These are phyloP conservation scores for Hygrophorus pudorinus DNA, from an alignment of 768 basidiomycete species.

Conservation along the genomic window DNA sequence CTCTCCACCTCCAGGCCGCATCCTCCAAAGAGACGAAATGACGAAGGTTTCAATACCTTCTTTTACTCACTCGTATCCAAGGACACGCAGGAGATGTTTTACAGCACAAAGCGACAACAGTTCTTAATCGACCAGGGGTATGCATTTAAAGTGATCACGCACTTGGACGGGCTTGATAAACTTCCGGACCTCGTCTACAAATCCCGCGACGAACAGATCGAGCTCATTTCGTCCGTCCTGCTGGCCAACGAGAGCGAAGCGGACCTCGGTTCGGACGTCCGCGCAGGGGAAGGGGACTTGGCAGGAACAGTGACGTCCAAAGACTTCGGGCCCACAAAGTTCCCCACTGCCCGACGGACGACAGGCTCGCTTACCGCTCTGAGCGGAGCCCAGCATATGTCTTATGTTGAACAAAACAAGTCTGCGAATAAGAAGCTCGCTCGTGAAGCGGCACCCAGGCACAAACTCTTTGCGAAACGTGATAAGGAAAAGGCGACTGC, in stretches of 20 bases:
- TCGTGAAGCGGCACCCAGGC: conserved; percentile 41
- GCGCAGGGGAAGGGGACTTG: conserved; percentile 74
- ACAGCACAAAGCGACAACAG: conserved; percentile 97
- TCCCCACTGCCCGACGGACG: conserved; percentile 64
- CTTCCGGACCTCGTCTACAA: conserved; percentile 87
- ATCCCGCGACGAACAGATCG: conserved; percentile 89
- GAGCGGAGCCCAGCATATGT: conserved; percentile 88
- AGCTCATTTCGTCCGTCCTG: conserved; percentile 87
- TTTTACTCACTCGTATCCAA: conserved; percentile 99
- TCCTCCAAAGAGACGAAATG: conserved; percentile 92
- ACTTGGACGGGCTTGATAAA: conserved; percentile 84
- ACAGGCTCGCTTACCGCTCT: conserved; percentile 75
- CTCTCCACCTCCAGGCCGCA: conserved; percentile 54
- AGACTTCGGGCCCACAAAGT: conserved; percentile 70
- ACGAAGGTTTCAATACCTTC: conserved; percentile 99
- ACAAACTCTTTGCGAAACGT: conserved; percentile 77
- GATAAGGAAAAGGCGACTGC: conserved; percentile 62
- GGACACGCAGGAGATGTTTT: conserved; percentile 99
- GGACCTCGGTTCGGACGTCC: conserved; percentile 77
- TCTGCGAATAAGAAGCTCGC: conserved; percentile 78
- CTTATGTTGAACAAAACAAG: conserved; percentile 87
- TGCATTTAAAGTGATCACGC: conserved; percentile 98
- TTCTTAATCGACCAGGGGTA: conserved; percentile 99
- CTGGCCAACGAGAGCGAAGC: conserved; percentile 86
- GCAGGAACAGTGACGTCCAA: conserved; percentile 81